Evolutionary conservation across 768 basidiomycete genomes (phyloP).

Genomic region (Pisolithus albus): DNA sequence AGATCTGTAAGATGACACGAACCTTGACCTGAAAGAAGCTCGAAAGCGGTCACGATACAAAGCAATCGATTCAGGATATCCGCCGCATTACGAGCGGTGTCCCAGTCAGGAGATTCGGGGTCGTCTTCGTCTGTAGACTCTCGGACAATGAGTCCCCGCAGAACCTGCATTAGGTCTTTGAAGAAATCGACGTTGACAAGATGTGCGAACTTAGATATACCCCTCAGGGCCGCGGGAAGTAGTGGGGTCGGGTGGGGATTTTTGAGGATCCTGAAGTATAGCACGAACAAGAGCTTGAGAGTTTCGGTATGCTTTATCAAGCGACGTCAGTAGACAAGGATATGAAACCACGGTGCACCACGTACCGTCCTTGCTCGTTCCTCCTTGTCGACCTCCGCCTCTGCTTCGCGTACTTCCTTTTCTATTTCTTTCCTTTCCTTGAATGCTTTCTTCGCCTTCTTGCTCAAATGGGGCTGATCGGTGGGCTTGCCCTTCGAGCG

Average conservation of each 20-base stretch:
- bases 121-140: conserved; percentile 34
- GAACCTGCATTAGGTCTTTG: conserved; percentile 56
- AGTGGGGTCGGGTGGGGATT: conserved; percentile 42
- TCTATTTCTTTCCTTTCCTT: conserved; percentile 83
- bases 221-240: conserved; percentile 73
- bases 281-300: conserved; percentile 90
- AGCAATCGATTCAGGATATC: conserved; percentile 57
- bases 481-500: conserved; percentile 41
- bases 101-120: conserved; percentile 29
- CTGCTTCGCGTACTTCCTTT: conserved; percentile 55
- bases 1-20: conserved; percentile 12
- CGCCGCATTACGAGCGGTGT: conserved; percentile 27
- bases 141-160: conserved; percentile 68
- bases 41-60: conserved; percentile 92
- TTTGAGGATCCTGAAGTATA: conserved; percentile 96
- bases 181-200: conserved; percentile 99
- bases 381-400: conserved; percentile 88
- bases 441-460: conserved; percentile 72
- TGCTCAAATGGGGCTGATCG: conserved; percentile 75
- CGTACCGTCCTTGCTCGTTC: conserved; percentile 77
- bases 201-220: conserved; percentile 90
- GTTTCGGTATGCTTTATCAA: conserved; percentile 87
- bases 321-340: conserved; percentile 12
- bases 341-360: conserved; percentile 13
- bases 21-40: conserved; percentile 89